Conservation (phyloP, 1,284 basidiomycete species). For the Cutaneotrichosporon mucoides region DNA sequence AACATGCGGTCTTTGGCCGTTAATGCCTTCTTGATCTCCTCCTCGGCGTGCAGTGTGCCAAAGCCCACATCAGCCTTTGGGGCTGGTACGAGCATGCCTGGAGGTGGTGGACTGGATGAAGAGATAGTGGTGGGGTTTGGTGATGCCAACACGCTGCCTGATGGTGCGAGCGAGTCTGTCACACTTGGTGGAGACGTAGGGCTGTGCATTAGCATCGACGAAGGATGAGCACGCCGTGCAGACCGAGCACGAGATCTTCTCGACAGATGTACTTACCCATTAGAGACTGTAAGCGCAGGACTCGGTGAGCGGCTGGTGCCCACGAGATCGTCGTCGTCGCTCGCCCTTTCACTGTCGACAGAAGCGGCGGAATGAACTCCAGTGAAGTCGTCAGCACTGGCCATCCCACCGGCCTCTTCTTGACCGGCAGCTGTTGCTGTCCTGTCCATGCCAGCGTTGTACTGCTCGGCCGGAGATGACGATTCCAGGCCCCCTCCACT, state of each 20-base stretch:
- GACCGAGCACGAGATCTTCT: background rate
- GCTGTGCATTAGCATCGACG: conserved; percentile 14
- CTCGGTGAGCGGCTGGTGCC: conserved; percentile 14
- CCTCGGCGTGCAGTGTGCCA: conserved; percentile 32
- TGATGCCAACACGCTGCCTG: conserved; percentile 11
- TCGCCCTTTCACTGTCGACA: background rate
- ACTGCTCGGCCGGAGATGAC: background rate
- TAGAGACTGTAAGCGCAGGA: conserved; percentile 22
- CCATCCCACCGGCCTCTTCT: too few species aligned
- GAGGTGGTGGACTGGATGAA: conserved; percentile 9
- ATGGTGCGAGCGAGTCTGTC: conserved; percentile 12
- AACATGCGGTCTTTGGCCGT: conserved; percentile 40
- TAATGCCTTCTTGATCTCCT: conserved; percentile 37
- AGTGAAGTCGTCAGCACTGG: too few species aligned
- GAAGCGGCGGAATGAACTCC: too few species aligned
- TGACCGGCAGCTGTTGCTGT: too few species aligned
- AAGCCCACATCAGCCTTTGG: conserved; percentile 38
- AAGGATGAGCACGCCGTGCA: background rate
- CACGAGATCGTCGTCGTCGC: background rate
- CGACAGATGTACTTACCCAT: conserved; percentile 15
- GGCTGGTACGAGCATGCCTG: background rate
- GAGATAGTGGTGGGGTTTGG: conserved; percentile 16
- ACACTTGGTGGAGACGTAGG: conserved; percentile 18
- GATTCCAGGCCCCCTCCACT: background rate
- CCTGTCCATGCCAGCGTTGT: too few species aligned